Conservation (phyloP, 345 rosid genomes). For the Bruguiera gymnorhiza region DNA sequence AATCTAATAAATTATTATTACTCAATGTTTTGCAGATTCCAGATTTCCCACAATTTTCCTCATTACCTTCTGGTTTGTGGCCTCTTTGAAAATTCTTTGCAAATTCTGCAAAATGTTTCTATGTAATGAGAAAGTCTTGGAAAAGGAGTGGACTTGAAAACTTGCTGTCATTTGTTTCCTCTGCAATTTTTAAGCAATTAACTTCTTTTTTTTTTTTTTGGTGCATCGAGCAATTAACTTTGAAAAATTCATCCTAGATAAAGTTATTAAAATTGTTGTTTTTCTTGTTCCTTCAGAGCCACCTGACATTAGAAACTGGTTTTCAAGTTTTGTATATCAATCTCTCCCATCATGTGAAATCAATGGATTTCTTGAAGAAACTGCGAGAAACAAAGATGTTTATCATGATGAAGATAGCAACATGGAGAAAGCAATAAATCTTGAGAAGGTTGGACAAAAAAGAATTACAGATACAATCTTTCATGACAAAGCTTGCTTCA, state of each 20-base stretch:
- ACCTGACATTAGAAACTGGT: slow-evolving; percentile 54
- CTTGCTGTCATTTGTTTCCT: neutral
- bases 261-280: neutral
- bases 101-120: neutral
- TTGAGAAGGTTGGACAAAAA: slow-evolving; percentile 10
- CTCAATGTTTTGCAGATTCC: slow-evolving; percentile 17
- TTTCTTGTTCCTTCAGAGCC: slow-evolving; percentile 17
- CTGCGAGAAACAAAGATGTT: slow-evolving; percentile 22
- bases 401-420: slow-evolving; percentile 32
- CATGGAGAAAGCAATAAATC: slow-evolving; percentile 18
- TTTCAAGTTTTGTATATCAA: slow-evolving; percentile 44
- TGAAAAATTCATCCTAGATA: neutral
- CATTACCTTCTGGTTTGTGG: slow-evolving; percentile 24
- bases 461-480: slow-evolving; percentile 6
- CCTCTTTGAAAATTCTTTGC: neutral
- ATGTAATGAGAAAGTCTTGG: neutral
- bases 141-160: neutral
- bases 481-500: slow-evolving; percentile 3
- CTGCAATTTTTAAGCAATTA: neutral
- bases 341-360: slow-evolving; percentile 36
- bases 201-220: no score
- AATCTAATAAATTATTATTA: neutral
- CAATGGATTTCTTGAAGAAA: slow-evolving; percentile 18
- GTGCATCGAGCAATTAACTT: neutral
- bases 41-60: slow-evolving; percentile 3